A percentile compares a stretch with the other conserved stretches of the same genome.
Conservation (phyloP, 2,329 filamentous ascomycete genomes). For the Alternaria hordeiaustralica region DNA sequence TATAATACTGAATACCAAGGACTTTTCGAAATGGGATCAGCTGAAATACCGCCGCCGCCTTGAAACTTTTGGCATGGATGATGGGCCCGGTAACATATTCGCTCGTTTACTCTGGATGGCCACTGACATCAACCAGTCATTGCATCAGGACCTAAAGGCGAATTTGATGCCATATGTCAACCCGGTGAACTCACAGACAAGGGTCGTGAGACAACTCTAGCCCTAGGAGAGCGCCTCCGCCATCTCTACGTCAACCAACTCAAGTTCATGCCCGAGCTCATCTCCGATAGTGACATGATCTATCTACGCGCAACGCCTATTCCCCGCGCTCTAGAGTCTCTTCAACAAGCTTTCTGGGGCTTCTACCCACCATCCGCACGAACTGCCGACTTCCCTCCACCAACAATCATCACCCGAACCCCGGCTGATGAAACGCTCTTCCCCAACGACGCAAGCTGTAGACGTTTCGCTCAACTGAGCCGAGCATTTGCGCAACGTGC, state of each 20-base stretch:
- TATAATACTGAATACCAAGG: slow-evolving; percentile 62
- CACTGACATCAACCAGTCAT: slow-evolving; percentile 53
- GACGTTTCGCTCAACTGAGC: slow-evolving; percentile 56
- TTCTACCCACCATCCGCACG: slow-evolving; percentile 55
- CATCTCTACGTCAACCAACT: slow-evolving; percentile 59
- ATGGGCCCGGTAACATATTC: slow-evolving; percentile 55
- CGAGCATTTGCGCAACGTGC: slow-evolving; percentile 57
- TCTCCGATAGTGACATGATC: slow-evolving; percentile 53
- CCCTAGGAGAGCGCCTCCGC: slow-evolving; percentile 56
- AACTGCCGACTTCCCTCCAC: slow-evolving; percentile 51
- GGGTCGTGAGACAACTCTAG: slow-evolving; percentile 57
- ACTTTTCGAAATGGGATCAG: slow-evolving; percentile 62
- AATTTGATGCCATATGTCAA: slow-evolving; percentile 75
- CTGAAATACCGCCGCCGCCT: slow-evolving; percentile 73
- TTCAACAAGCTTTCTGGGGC: slow-evolving; percentile 58
- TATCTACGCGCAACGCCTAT: slow-evolving; percentile 58
- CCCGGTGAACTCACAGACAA: slow-evolving; percentile 59
- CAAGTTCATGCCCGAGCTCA: slow-evolving; percentile 54
- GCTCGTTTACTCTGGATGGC: background rate
- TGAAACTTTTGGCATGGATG: slow-evolving; percentile 77
- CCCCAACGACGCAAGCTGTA: slow-evolving; percentile 58
- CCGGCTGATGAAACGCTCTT: slow-evolving; percentile 58
- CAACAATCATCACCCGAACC: slow-evolving; percentile 54
- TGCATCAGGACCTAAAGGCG: slow-evolving; percentile 69
- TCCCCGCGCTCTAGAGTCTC: slow-evolving; percentile 58